Evolutionary conservation across 139 green algal genomes (phyloP), one percentile per base, ranked within the genome.

Genomic region (Auxenochlorella protothecoides): DNA sequence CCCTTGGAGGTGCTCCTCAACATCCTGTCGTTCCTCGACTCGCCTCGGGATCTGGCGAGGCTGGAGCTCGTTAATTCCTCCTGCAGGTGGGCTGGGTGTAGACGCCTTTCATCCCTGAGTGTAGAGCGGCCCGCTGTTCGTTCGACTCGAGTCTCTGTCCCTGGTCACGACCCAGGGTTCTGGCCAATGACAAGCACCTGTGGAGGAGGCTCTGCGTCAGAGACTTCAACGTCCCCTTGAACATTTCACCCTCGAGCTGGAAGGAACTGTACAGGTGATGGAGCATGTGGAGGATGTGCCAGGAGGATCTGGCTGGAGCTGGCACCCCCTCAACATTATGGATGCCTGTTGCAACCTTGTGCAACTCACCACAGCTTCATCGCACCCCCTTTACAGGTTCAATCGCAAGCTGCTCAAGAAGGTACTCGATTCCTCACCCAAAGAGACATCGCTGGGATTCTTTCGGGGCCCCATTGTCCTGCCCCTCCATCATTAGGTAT

Each of bases 201-300:
- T 84, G 79, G 79, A 68, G 64, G 59, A 11, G 52, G 53, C 68
- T 80, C 14, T 82, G 74, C 72, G 57, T 59, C 51, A 53, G 57
- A 4, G 73, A 71, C 52, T 84, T 80, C 53, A 74, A 60, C 14
- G 72, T 74, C 27, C 72, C 75, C 3, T 44, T 51, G 13, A n/a
- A 53, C 59, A 60, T 8, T 3, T 3, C 60, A 4, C 74, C 68
- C 4, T 7, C 61, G n/a, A 72, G 69, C 63, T 84, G 79, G 79
- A 65, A 61, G 14, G 65, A 73, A 12, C 59, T 84, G 15, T 84
- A 74, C 68, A 73, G 65, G 66, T 83, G 54, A 51, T 15, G 27
- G 44, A 67, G 44, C 15, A 44, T 44, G 27, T 44, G 27, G 27
- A 44, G 27, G 27, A 44, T 44, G 27, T 44, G 27, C 27, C 27